Evolutionary conservation across 73 alveolate species (phyloP).

Genomic region (Paramecium sonneborni): DNA sequence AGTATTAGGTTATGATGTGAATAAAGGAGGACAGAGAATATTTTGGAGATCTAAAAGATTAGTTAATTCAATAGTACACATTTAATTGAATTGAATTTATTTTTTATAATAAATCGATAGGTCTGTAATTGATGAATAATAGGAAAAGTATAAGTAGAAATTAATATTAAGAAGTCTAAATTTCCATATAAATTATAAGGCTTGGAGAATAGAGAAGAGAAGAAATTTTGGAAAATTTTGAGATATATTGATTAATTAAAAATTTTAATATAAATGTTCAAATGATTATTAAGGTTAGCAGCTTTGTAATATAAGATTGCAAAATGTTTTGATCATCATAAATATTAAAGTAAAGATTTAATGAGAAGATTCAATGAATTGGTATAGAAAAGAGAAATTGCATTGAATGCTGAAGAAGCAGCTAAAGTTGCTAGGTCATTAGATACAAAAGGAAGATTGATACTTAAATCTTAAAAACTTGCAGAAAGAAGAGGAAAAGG

Average conservation of each 20-base stretch:
- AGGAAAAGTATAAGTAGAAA: too few relatives aligned
- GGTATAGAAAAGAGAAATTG: slow-evolving; percentile 80
- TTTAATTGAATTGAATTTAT: too few relatives aligned
- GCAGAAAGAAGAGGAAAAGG: slow-evolving; percentile 89
- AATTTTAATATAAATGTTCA: slow-evolving; percentile 2
- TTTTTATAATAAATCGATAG: too few relatives aligned
- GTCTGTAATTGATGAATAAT: too few relatives aligned
- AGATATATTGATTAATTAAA: background rate
- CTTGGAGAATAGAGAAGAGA: background rate
- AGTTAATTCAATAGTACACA: too few relatives aligned
- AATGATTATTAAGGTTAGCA: slow-evolving; percentile 20
- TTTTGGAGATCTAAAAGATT: background rate
- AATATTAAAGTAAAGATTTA: slow-evolving; percentile 74
- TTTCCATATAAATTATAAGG: background rate
- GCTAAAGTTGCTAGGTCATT: slow-evolving; percentile 55
- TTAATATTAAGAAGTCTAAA: background rate
- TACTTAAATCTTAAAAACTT: slow-evolving; percentile 73
- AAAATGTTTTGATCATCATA: slow-evolving; percentile 75
- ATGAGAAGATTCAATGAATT: slow-evolving; percentile 74
- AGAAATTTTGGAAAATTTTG: background rate
- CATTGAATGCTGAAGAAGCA: slow-evolving; percentile 72
- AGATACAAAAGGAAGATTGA: slow-evolving; percentile 68
- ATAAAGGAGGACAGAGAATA: background rate
- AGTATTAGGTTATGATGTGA: background rate
- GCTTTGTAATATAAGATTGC: slow-evolving; percentile 41